Conservation (phyloP, 139 green algal species). For the Volvox africanus region DNA sequence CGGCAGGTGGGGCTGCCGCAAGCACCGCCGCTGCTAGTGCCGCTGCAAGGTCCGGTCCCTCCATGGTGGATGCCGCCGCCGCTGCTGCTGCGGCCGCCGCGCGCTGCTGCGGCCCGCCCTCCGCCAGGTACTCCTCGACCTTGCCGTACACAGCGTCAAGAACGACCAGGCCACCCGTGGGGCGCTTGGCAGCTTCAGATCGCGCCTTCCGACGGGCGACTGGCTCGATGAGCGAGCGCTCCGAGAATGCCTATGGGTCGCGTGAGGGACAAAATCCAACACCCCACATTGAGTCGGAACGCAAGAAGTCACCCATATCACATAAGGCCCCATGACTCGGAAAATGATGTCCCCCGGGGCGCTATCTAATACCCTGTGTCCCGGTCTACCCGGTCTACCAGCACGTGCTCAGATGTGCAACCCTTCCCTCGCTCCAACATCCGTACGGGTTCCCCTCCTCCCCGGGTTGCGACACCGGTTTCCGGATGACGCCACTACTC, state of each 20-base stretch:
- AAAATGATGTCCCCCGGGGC: too few relatives aligned
- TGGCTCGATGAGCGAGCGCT: slow-evolving; percentile 54
- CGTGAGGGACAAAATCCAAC: too few relatives aligned
- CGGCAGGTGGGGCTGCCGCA: not conserved
- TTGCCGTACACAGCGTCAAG: slow-evolving; percentile 67
- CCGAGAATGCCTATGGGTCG: slow-evolving; percentile 30
- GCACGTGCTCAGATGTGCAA: too few relatives aligned
- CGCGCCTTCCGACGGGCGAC: slow-evolving; percentile 54
- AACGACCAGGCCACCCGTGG: slow-evolving; percentile 57
- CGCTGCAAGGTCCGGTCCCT: not conserved
- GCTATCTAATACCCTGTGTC: too few relatives aligned
- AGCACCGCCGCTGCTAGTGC: not conserved
- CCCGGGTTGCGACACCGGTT: too few relatives aligned
- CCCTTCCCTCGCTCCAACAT: too few relatives aligned
- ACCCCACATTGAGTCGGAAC: too few relatives aligned
- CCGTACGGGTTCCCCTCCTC: too few relatives aligned
- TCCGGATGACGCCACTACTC: too few relatives aligned
- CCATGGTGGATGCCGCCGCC: not conserved
- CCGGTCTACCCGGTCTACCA: too few relatives aligned
- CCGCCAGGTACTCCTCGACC: slow-evolving; percentile 44
- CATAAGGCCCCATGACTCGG: too few relatives aligned
- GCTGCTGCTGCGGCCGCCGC: not conserved
- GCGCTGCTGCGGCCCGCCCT: slow-evolving; percentile 37
- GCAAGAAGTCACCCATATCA: too few relatives aligned
- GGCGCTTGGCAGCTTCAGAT: slow-evolving; percentile 45